Percentiles rank a stretch among this genome's conserved stretches.
phyloP scores from a whole-genome alignment of 352 stramenopile genomes.

The Pythium dissotocum region DNA sequence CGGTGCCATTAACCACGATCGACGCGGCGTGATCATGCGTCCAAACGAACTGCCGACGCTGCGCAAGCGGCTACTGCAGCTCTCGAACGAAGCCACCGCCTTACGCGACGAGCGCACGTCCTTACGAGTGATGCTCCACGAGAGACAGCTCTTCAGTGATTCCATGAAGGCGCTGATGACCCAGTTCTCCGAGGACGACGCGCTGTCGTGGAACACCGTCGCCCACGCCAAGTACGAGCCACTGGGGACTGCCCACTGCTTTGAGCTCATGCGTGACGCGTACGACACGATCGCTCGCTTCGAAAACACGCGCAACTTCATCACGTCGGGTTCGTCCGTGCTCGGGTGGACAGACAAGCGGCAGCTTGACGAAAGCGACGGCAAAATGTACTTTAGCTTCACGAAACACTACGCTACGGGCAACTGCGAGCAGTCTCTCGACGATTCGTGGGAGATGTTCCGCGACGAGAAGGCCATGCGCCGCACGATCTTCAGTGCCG shows the following conservation, averaged over 20 bases:
- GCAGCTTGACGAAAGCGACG: constrained; percentile 39
- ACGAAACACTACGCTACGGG: constrained; percentile 41
- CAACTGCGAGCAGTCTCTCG: constrained; percentile 39
- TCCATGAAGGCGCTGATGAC: constrained; percentile 31
- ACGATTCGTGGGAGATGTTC: constrained; percentile 52
- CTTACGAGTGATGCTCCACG: constrained; percentile 50
- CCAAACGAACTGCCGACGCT: constrained; percentile 33
- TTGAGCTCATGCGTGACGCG: constrained; percentile 55
- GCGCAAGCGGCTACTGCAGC: constrained; percentile 35
- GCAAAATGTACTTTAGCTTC: constrained; percentile 66
- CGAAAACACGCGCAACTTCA: constrained; percentile 38
- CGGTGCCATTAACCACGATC: constrained; percentile 5
- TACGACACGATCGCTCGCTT: constrained; percentile 58
- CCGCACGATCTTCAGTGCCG: constrained; percentile 47
- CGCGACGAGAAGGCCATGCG: constrained; percentile 51
- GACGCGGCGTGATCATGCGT: constrained; percentile 31
- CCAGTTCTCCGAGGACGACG: constrained; percentile 34
- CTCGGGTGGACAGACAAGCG: constrained; percentile 67
- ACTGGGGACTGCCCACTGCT: constrained; percentile 32
- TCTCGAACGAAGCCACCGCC: constrained; percentile 43
- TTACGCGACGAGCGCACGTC: constrained; percentile 53
- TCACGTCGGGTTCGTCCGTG: constrained; percentile 47
- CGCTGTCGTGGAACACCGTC: constrained; percentile 29
- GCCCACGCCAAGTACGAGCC: constrained; percentile 39
- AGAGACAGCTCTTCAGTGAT: constrained; percentile 61